Conservation (phyloP, 805 yeast species). For the Maudiozyma barnettii region DNA sequence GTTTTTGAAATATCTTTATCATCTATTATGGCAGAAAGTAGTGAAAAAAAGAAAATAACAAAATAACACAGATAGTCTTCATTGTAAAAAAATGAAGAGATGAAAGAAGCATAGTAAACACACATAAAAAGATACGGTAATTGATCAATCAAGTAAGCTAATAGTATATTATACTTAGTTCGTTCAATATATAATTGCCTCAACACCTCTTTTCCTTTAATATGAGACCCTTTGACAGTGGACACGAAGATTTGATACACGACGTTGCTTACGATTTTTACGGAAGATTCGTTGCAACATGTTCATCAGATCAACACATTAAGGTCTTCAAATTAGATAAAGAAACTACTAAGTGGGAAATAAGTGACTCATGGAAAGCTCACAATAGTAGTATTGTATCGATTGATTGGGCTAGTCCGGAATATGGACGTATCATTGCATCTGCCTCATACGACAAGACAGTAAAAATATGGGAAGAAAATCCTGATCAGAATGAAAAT, state of each 20-base stretch:
- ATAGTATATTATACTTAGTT: too few species aligned
- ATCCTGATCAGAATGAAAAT: conserved; percentile 61
- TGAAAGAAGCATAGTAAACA: background rate
- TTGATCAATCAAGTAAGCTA: too few species aligned
- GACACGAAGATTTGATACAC: conserved; percentile 87
- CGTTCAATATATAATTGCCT: background rate
- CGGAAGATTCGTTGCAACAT: conserved; percentile 87
- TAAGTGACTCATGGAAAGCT: conserved; percentile 89
- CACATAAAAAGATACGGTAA: too few species aligned
- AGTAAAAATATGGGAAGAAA: conserved; percentile 85
- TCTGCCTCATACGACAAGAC: conserved; percentile 87
- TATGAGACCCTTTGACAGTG: conserved; percentile 71
- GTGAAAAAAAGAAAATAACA: too few species aligned
- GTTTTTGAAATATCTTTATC: too few species aligned
- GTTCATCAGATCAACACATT: conserved; percentile 89
- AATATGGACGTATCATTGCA: conserved; percentile 78
- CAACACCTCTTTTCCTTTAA: background rate
- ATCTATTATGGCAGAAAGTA: too few species aligned
- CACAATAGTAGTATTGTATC: conserved; percentile 83
- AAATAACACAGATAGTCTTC: background rate
- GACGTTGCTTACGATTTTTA: conserved; percentile 89
- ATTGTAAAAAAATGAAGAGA: background rate
- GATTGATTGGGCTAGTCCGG: conserved; percentile 90
- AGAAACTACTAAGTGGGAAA: conserved; percentile 55
- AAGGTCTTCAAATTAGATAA: conserved; percentile 75